Evolutionary conservation across 176 grass and related monocot species (phyloP), one percentile per base, ranked within the genome.

Genomic region (Eragrostis nindensis): DNA sequence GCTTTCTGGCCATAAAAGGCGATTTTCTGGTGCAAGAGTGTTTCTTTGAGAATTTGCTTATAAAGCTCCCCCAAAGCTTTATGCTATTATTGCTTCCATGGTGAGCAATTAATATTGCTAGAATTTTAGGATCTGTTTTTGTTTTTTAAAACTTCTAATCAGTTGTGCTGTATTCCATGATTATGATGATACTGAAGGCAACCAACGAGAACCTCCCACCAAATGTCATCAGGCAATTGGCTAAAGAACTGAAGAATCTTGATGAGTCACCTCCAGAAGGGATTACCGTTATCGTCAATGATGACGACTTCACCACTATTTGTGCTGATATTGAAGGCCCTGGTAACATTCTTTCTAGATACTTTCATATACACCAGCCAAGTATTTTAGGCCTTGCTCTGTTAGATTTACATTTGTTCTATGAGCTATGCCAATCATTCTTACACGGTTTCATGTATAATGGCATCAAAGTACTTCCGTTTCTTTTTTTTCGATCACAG

Each of bases 221-320:
- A 67, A 97, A 88, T 88, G 94, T 97, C 25, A 92, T 97, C 85
- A 97, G 77, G 49, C 94, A 97, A 86, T 81, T 97, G 45, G 91
- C 89, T 42, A 97, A 97, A 72, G 91, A 94, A 81, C 47, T 94
- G 75, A 97, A 97, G 82, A 97, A 94, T 75, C 85, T 97, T 52
- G 91, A 97, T 59, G 91, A 97, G 73, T 86, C 91, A 56, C 91
- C 94, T 88, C 91, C 91, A 68, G 94, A 97, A 91, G 94, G 94
- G 67, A 97, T 97, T 71, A 94, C 90, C 62, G 91, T 94, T 60
- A 84, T 83, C 71, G 64, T 90, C 22, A 97, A 97, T 76, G 94
- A 94, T 69, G 91, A 97, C 17, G 91, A 97, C 69, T 94, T 97
- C 78, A 81, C 91, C 50, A 92, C 71, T 66, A 97, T 94, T 81